phyloP scores from a whole-genome alignment of 805 yeast genomes.

The Ogataea saltuana region DNA sequence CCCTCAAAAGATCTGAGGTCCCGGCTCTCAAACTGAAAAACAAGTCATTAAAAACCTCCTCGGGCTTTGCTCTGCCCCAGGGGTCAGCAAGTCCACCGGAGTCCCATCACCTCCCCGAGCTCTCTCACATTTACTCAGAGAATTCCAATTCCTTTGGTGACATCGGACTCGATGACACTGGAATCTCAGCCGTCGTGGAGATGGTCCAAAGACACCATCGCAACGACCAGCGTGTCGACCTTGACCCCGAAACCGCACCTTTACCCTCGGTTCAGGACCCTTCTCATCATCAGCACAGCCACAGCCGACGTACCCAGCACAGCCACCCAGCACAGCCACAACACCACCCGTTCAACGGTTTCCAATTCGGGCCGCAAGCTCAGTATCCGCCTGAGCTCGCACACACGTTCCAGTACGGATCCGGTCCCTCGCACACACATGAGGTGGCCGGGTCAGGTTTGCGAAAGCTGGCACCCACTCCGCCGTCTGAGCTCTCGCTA shows the following conservation, averaged over 20 bases:
- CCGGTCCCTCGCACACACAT: too few relatives aligned
- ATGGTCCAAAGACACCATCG: conserved; percentile 44
- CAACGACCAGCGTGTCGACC: conserved; percentile 13
- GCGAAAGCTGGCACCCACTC: background rate
- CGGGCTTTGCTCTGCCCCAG: conserved; percentile 7
- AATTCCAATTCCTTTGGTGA: conserved; percentile 38
- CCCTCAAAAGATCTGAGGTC: conserved; percentile 20
- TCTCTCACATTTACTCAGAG: conserved; percentile 25
- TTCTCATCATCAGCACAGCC: conserved; percentile 17
- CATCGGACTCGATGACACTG: conserved; percentile 37
- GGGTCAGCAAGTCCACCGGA: conserved; percentile 13
- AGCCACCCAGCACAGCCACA: conserved; percentile 5
- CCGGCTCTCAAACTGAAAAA: conserved; percentile 14
- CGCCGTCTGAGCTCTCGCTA: background rate
- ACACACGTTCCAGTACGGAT: conserved; percentile 11
- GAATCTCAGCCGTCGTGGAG: conserved; percentile 60
- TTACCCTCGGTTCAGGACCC: too few relatives aligned
- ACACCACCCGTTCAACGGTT: conserved; percentile 10
- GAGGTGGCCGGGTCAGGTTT: background rate
- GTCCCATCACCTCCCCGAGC: conserved; percentile 16
- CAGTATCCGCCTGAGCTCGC: conserved; percentile 14
- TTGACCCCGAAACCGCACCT: conserved; percentile 5
- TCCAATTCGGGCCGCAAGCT: conserved; percentile 16
- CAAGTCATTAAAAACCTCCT: conserved; percentile 1
- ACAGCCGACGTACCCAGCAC: too few relatives aligned